Evolutionary conservation across 768 basidiomycete species (phyloP).

Genomic region (Boletus fagicola): DNA sequence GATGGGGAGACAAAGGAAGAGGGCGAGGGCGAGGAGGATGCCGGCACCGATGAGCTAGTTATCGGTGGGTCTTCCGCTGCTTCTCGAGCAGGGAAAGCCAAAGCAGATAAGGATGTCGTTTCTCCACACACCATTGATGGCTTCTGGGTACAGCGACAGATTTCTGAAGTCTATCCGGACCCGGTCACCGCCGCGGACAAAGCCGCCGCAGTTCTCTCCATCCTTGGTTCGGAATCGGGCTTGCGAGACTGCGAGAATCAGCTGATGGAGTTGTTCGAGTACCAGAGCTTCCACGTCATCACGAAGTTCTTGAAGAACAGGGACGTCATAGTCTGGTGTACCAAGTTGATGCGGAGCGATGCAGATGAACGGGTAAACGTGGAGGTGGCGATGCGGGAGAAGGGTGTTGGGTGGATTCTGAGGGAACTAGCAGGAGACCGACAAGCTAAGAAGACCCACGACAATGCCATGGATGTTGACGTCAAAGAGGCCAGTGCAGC

Average conservation of each 20-base stretch:
- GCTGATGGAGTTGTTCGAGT: constrained; percentile 96
- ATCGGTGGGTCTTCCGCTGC: constrained; percentile 68
- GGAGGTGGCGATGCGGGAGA: constrained; percentile 98
- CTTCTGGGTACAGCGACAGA: constrained; percentile 98
- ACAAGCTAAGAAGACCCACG: constrained; percentile 48
- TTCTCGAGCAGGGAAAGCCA: constrained; percentile 43
- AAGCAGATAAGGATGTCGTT: constrained; percentile 73
- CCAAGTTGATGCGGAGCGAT: constrained; percentile 86
- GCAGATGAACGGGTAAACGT: constrained; percentile 89
- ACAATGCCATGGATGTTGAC: constrained; percentile 81
- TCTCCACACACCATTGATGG: constrained; percentile 91
- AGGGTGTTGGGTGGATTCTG: constrained; percentile 93
- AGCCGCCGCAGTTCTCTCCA: constrained; percentile 75
- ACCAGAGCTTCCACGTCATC: constrained; percentile 85
- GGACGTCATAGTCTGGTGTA: constrained; percentile 97
- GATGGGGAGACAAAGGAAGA: constrained; percentile 42
- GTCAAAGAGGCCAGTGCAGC: constrained; percentile 41
- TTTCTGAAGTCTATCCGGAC: constrained; percentile 88
- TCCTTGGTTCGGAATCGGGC: constrained; percentile 83
- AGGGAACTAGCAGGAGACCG: constrained; percentile 84
- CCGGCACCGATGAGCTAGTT: constrained; percentile 68
- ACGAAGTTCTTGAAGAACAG: constrained; percentile 92
- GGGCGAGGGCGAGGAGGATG: constrained; percentile 46
- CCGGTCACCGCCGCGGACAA: constrained; percentile 94
- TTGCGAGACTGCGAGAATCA: constrained; percentile 93